Base-by-base conservation (phyloP, 495 filamentous ascomycete species). In the Darksidea phi region DNA sequence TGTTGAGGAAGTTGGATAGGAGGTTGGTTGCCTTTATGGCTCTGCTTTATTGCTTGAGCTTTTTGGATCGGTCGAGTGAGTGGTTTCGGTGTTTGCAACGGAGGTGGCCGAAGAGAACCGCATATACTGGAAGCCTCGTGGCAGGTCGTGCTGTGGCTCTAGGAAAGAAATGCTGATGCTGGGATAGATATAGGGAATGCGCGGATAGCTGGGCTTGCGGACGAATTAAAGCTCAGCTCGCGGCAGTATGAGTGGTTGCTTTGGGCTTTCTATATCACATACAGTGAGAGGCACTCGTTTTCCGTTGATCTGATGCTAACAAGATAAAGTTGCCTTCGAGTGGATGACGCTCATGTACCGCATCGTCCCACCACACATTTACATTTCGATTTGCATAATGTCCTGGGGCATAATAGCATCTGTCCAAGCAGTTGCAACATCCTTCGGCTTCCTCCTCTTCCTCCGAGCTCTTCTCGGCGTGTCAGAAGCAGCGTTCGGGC, bases 11-110 rank as follows among this genome's bases (percentile, higher is more conserved):
- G 66, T 84, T 95, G 63, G 91, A 96, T 72, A 76, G 80, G 57
- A 81, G 78, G 52, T 76, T 96, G 59, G 89, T 95, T 17, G 71
- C 88, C 4, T 95, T 95, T 70, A 76, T 95, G 48, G 89, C 90
- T 1, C 65, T 90, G 32, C 76, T 95, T 21, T 96, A 95, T 70
- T 79, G 93, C 77, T 77, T 97, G 34, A 85, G 83, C 46, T 93
- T 94, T 71, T 71, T 92, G 54, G 88, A 92, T 70, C 79, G 88
- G 64, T 90, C 86, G 2, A 90, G 87, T 90, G 43, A 54, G 66
- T 48, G 28, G 5, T 43, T 43, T 15, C 13, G 15, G 18, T 43
- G 18, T 43, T 13, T 43, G 18, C 13, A 15, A 13, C 5, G 6
- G 28, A 10, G 28, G 28, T 32, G 28, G 28, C n/a, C n/a, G n/a